Base-by-base conservation (phyloP, 495 filamentous ascomycete genomes). In the Neurospora hispaniola region DNA sequence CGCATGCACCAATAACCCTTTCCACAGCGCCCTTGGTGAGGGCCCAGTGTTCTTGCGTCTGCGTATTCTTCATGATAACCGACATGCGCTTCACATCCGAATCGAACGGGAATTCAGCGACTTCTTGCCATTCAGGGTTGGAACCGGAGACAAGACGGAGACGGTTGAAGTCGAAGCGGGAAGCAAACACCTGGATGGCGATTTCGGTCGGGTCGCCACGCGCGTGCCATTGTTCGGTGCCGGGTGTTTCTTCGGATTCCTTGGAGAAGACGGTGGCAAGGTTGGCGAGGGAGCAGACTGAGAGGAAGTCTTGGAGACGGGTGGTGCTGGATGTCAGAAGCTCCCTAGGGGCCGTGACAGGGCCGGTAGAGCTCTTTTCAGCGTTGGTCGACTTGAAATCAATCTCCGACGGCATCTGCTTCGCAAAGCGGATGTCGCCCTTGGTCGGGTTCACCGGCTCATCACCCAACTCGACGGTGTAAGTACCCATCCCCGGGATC, bases 1-100 rank as follows among this genome's bases (percentile, higher is more conserved):
- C 76, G 73, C 79, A 81, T 0, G 78, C 77, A 27, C 72, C 89
- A 20, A 94, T 80, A 10, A 96, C 86, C 9, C 91, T 85, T 78
- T 96, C 93, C 31, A 93, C 92, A 1, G 93, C 93, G 12, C 93
- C 93, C 80, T 96, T 96, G 73, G 88, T 90, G 77, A 94, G 93
- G 4, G 91, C 85, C 59, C 74, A 72, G 35, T 90, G 80, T 23
- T 84, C 75, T 1, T 77, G 78, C 7, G 78, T 77, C 0, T 62
- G 54, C 38, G 70, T 70, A 38, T 75, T 66, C 71, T 84, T 77
- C 79, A 92, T 94, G 46, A 93, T 83, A 69, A 93, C 91, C 38
- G 91, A 91, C 93, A 96, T 96, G 43, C 90, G 87, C 83, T 95
- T 96, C 79, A 96, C 90, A 46, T 87, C 86, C 62, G 89, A 92